phyloP scores from a whole-genome alignment of 345 rosid species.

The Eucalyptus curtisii region DNA sequence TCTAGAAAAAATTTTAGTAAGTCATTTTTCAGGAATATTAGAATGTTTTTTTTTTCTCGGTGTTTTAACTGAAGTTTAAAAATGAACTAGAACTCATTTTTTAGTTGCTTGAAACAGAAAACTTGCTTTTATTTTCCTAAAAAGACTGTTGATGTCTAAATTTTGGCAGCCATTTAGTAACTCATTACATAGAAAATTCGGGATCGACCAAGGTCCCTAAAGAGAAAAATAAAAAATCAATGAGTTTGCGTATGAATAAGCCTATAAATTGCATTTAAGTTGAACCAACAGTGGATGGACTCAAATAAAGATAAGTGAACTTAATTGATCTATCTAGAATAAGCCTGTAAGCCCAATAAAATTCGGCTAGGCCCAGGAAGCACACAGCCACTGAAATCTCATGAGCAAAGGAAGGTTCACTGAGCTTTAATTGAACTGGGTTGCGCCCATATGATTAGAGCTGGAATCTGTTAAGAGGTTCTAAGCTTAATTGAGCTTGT shows the following conservation, averaged over 20 bases:
- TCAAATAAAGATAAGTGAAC: not conserved
- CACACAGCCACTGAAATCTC: rapidly evolving
- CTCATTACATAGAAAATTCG: rapidly evolving
- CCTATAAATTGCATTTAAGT: not conserved
- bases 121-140: not conserved
- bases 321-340: not conserved
- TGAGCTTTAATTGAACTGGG: rapidly evolving
- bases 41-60: no score
- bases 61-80: not conserved
- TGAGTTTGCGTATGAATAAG: not conserved
- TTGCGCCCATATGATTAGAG: not conserved
- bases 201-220: not conserved
- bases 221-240: not conserved
- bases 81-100: not conserved
- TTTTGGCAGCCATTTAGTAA: not conserved
- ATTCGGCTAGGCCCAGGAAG: rapidly evolving
- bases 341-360: not conserved
- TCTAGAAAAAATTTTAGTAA: not conserved
- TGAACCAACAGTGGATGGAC: not conserved
- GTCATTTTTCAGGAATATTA: no score
- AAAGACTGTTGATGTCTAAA: no score
- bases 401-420: not conserved
- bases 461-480: rapidly evolving
- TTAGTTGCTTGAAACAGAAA: not conserved
- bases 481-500: not conserved